A percentile compares a stretch with the other conserved stretches of the same genome.
Conservation (phyloP, 1,284 basidiomycete species). For the Naganishia albida region DNA sequence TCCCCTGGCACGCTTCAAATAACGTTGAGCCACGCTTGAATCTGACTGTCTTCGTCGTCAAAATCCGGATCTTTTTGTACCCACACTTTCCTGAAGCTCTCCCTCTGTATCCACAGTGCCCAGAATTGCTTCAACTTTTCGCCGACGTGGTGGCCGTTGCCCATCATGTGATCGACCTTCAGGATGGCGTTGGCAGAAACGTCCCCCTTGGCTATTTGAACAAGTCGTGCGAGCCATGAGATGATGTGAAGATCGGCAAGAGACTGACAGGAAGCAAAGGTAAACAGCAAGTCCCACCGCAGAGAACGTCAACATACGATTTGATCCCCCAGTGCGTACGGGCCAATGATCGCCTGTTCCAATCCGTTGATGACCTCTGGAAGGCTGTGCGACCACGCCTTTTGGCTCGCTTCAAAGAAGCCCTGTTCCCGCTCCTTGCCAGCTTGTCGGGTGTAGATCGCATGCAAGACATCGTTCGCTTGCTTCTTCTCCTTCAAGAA, state of each 20-base stretch:
- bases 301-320: conserved; percentile 43
- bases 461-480: conserved; percentile 49
- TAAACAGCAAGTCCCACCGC: conserved; percentile 5
- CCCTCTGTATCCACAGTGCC: conserved; percentile 64
- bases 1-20: background rate
- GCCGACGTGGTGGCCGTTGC: conserved; percentile 43
- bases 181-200: conserved; percentile 55
- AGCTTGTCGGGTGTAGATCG: conserved; percentile 48
- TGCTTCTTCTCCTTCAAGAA: conserved; percentile 55
- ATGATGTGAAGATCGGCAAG: conserved; percentile 77
- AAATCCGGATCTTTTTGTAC: conserved; percentile 33
- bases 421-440: conserved; percentile 43
- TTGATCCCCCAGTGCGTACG: conserved; percentile 67
- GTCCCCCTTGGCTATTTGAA: conserved; percentile 62
- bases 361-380: conserved; percentile 57
- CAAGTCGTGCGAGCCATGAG: conserved; percentile 71
- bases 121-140: conserved; percentile 58
- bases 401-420: conserved; percentile 52
- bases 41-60: conserved; percentile 22
- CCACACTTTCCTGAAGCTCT: conserved; percentile 71
- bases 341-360: conserved; percentile 67
- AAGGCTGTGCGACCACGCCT: conserved; percentile 57
- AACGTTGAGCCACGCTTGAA: conserved; percentile 25
- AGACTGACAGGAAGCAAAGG: conserved; percentile 56
- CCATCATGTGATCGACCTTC: conserved; percentile 43